Evolutionary conservation across 2,329 filamentous ascomycete species (phyloP), one percentile per base, ranked within the genome.

Genomic region (Aspergillus viridinutans): DNA sequence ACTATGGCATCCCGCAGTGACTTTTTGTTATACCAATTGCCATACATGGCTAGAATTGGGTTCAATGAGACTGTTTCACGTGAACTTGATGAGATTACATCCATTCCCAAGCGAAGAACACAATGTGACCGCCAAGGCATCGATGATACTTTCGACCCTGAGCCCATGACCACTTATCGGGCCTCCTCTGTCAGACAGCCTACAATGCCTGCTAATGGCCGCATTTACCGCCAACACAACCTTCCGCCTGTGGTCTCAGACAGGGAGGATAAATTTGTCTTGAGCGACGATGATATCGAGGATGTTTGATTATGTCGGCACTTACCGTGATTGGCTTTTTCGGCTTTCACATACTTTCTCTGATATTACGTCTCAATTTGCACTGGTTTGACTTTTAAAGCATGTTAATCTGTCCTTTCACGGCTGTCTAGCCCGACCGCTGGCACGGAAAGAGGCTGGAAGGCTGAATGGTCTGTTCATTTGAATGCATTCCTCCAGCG

Each of bases 281-380:
- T 93, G 43, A 90, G 87, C 64, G 90, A 94, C 67, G 90, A 94
- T 74, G 90, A 94, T 77, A 93, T 94, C 69, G 89, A 92, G 71
- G 90, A 92, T 66, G 78, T 83, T 62, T 79, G 65, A 69, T 62
- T 47, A 58, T 32, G 40, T 54, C 51, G 26, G 26, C 26, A 48
- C 48, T n/a, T 43, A 38, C 28, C 28, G 6, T 23, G 7, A 17
- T 48, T 28, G 28, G n/a, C 21, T 10, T 12, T 29, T 29, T 3
- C 35, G 9, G 4, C 17, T 21, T 28, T 20, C 49, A 45, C 20
- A 35, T 23, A 7, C 12, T 26, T 7, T 47, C 14, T 47, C 8
- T 5, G 42, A 45, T 45, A 45, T 23, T 38, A 7, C 32, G 7
- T 38, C 32, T 17, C 32, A 7, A 3, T 7, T 38, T 17, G 14